Base-by-base conservation (phyloP, 192 early-diverging fungal species). In the Coemansia sp. region DNA sequence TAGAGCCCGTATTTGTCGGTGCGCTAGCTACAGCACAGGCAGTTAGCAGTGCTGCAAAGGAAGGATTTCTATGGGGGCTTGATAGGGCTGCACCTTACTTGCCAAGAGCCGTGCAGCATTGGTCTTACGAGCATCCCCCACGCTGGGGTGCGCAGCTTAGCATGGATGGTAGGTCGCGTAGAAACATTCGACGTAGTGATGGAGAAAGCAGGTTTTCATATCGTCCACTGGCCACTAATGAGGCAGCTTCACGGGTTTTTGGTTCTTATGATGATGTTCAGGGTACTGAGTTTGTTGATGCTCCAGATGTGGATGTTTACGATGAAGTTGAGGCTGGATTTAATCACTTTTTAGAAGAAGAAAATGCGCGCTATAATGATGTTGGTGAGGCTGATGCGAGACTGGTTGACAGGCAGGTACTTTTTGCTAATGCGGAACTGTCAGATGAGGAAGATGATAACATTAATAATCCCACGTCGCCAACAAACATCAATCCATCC, bases 121-220 rank as follows among this genome's bases (percentile, higher is more conserved):
- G 80, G 80, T 78, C 76, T 20, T 78, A 83, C 54, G 72, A 74
- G 46, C 75, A 83, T 51, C 80, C 75, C 51, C 75, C 75, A n/a
- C 61, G 76, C 20, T 76, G 80, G 80, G 76, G 80, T 21, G 65
- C 66, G 0, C 64, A 61, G 5, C 61, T 73, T 25, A 68, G 57
- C 50, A 46, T 74, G 33, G 79, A 83, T 19, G 75, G 74, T 0
- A 62, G 78, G 20, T 66, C 69, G 10, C 57, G 78, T 9, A 50
- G 64, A 4, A 46, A 23, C 7, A 57, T 78, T 17, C 67, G 76
- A 2, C 36, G 60, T 4, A 67, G 65, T 33, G 69, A 68, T 20
- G 56, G 59, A 19, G 65, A 59, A 5, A 66, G 59, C 54, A 32
- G 80, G 0, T 82, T 67, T 39, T 53, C 65, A 6, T 82, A 82